A percentile compares a stretch with the other conserved stretches of the same genome.
These are phyloP conservation scores for Pythium dissotocum DNA, from an alignment of 352 stramenopile species.

Conservation along the genomic window DNA sequence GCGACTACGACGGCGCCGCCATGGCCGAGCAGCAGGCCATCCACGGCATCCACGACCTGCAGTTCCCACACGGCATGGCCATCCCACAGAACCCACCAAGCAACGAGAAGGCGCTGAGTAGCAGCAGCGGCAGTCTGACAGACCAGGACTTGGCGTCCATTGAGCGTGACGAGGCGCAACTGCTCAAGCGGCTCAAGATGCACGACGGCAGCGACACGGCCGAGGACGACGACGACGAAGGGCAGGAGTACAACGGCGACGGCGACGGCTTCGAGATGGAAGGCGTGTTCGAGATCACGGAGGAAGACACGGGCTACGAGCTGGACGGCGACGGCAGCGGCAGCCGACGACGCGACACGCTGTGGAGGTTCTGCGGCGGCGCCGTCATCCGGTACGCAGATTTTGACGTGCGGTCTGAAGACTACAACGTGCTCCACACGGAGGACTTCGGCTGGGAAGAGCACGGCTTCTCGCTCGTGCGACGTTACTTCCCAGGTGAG, in stretches of 20 bases:
- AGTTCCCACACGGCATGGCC: constrained; percentile 24
- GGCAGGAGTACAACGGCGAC: constrained; percentile 2
- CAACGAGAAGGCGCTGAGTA: constrained; percentile 26
- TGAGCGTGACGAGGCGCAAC: constrained; percentile 69
- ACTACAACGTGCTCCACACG: constrained; percentile 84
- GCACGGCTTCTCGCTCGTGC: constrained; percentile 86
- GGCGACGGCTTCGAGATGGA: constrained; percentile 22
- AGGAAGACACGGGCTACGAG: constrained; percentile 51
- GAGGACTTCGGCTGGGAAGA: constrained; percentile 90
- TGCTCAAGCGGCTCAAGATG: constrained; percentile 66
- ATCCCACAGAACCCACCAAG: not conserved
- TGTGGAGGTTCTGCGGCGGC: constrained; percentile 84
- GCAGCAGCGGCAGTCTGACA: constrained; percentile 47
- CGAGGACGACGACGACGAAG: constrained; percentile 22
- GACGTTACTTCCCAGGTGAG: constrained; percentile 80
- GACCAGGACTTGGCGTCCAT: constrained; percentile 73
- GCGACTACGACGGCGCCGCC: constrained; percentile 55
- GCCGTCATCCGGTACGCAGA: constrained; percentile 80
- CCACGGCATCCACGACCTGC: constrained; percentile 24
- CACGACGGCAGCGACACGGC: constrained; percentile 66
- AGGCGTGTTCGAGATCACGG: constrained; percentile 55
- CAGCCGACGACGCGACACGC: constrained; percentile 54
- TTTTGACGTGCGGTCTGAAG: constrained; percentile 81
- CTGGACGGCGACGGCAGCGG: constrained; percentile 29
- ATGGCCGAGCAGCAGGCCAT: constrained; percentile 31